Evolutionary conservation across 768 basidiomycete species (phyloP), one percentile per base, ranked within the genome.

Genomic region (Myochromella boudieri): DNA sequence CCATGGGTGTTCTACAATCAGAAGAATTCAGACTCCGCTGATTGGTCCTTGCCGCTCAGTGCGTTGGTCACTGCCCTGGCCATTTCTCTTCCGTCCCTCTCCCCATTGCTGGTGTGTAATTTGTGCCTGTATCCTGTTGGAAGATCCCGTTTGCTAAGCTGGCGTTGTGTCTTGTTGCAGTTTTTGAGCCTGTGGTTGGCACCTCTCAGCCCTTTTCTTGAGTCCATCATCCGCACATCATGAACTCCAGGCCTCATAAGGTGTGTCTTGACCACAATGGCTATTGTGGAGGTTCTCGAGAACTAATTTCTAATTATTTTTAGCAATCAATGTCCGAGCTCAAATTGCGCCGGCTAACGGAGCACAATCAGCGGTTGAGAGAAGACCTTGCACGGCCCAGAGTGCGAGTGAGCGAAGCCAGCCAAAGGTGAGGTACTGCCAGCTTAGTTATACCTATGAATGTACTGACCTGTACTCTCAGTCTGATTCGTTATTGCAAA

Each of bases 281-380:
- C 24, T 24, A 20, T 27, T 14, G 18, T 34, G 49, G 36, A 42
- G 18, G 11, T 32, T n/a, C n/a, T n/a, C n/a, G n/a, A n/a, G n/a
- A n/a, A n/a, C n/a, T 6, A 34, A 6, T 34, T 34, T 34, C 5
- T 34, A n/a, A n/a, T 17, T 37, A 21, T 9, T 59, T 47, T 39
- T 59, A 80, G 79, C 93, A 94, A 79, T 91, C 91, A 60, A 95
- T 97, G 92, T 91, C 90, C 40, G 95, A 97, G 79, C 87, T 97
- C 63, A 97, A 95, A 80, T 84, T 97, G 53, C 83, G 94, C 28
- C 78, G 95, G 31, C 73, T 97, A 62, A 89, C 86, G 41, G 95
- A 97, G 70, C 93, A 97, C 71, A 97, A 95, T 62, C 85, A 90
- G 65, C 79, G 95, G 54, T 67, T 97, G 62, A 75, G 85, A 60